Base-by-base conservation (phyloP, 2,329 filamentous ascomycete genomes). In the Fusarium graminum region DNA sequence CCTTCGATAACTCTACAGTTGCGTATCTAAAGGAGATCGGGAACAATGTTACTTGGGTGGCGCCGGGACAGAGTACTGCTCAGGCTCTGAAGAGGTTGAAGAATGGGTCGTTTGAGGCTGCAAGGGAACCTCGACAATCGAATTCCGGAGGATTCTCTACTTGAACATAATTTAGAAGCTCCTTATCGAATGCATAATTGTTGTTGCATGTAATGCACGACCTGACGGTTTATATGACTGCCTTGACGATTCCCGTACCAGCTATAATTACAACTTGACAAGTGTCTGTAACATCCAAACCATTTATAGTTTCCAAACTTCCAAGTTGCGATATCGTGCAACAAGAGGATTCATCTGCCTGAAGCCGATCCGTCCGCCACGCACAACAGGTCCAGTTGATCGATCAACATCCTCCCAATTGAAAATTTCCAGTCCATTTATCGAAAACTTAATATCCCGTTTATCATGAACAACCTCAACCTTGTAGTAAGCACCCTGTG, bases 41-140 rank as follows among this genome's bases (percentile, higher is more conserved):
- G 0, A 91, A 94, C 72, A 94, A 94, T 74, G 86, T 95, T 1
- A 89, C 88, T 0, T 92, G 88, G 88, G 81, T 92, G 4, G 84
- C 84, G 0, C 83, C 85, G 0, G 89, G 88, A 1, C 77, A 83
- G 70, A 94, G 90, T 71, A 84, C 89, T 0, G 92, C 90, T 1
- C 93, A 97, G 77, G 90, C 86, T 0, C 77, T 97, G 66, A 83
- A 89, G 52, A 78, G 88, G 62, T 73, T 91, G 59, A 74, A 76
- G 13, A 90, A 93, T 75, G 85, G 85, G 0, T 80, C 80, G 0
- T 97, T 97, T 76, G 92, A 94, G 76, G 92, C 92, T 0, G 92
- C 89, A 1, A 88, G 91, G 1, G 93, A 97, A 78, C 91, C 92
- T n/a, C 86, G 93, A 65, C 92, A 95, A 81, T 73, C 78, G 29